phyloP scores from a whole-genome alignment of 2,329 filamentous ascomycete genomes.

The Xylariaceae sp. region DNA sequence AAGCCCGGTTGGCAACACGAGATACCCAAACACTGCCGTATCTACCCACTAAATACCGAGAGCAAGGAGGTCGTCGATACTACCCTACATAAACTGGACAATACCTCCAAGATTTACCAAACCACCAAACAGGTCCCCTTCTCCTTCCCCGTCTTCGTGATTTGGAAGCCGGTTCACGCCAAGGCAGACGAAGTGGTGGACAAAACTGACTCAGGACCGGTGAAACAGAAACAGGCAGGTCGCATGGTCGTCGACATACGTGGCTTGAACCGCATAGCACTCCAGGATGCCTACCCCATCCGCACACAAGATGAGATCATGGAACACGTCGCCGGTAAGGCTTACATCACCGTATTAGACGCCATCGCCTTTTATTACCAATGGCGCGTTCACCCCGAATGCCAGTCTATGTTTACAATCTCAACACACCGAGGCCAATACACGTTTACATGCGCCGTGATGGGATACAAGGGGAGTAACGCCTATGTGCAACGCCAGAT shows the following conservation, averaged over 20 bases:
- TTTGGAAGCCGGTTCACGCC: background rate
- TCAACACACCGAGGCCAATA: background rate
- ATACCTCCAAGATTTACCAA: background rate
- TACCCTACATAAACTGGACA: background rate
- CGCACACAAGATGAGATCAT: background rate
- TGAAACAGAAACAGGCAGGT: background rate
- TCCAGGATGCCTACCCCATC: background rate
- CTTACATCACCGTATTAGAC: background rate
- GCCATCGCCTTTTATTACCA: background rate
- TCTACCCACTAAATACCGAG: background rate
- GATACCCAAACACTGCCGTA: background rate
- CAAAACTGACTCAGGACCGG: background rate
- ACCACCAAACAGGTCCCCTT: background rate
- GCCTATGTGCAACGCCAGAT: slow-evolving; percentile 1
- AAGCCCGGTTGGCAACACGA: background rate
- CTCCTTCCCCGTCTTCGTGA: background rate
- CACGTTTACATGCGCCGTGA: background rate
- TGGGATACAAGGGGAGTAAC: background rate
- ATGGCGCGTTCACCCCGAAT: background rate
- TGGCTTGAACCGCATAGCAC: background rate
- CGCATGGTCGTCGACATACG: background rate
- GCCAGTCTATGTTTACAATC: background rate
- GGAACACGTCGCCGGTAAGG: background rate
- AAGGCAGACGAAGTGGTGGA: background rate
- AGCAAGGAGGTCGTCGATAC: background rate